Base-by-base conservation (phyloP, 495 filamentous ascomycete species). In the Aspergillus ostianus region DNA sequence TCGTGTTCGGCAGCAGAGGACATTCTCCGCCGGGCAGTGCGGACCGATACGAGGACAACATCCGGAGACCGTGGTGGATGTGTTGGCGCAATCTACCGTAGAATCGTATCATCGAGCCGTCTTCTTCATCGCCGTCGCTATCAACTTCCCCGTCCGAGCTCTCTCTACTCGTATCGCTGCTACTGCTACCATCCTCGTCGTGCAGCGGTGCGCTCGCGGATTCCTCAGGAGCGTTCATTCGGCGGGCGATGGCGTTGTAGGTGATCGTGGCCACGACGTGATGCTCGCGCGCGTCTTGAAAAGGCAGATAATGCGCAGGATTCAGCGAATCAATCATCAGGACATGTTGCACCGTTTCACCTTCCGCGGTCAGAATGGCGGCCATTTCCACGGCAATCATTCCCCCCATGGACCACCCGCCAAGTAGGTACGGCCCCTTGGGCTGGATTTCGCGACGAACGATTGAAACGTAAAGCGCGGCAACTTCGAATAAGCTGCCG, bases 351-450 rank as follows among this genome's bases (percentile, higher is more conserved):
- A 63, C 30, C 4, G 20, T 46, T 17, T 63, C 55, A 10, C 60
- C 60, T 9, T 55, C 29, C 4, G 19, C 45, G 30, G 46, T 29
- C 4, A 63, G 60, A 10, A 47, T 56, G 29, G 50, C 51, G 1
- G 51, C 51, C 17, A 58, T 53, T 18, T 63, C 60, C 30, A 51
- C 58, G 9, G 60, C 60, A 27, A 58, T 30, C 26, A 55, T 26
- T 4, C 29, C 30, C 27, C 55, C 60, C 12, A 56, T 53, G 8
- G 60, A 63, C 51, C 56, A 63, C 2, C 60, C 60, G n/a, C 56
- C 60, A 7, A 63, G 29, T 6, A 55, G 27, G 36, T 63, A 63
- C 0, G 60, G 60, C 4, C 60, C 60, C 6, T 47, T 19, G 9
- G 60, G 60, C 19, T 58, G 60, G 45, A 58, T 47, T 19, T 30